Conservation (phyloP, 2,329 filamentous ascomycete species). For the Atkinsonella texensis region DNA sequence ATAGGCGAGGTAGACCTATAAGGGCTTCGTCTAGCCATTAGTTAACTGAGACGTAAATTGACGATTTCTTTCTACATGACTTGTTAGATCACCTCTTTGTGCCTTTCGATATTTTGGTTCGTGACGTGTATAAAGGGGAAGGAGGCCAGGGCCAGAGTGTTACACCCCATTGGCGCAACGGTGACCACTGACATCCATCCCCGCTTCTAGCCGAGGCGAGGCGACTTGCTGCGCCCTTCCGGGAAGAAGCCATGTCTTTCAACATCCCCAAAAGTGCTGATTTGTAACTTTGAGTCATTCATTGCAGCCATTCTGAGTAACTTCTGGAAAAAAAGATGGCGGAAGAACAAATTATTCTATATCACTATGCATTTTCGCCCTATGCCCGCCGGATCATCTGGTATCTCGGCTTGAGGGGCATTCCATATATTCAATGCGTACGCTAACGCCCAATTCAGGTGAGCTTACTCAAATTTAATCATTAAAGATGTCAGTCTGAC, state of each 20-base stretch:
- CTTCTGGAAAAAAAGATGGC: slow-evolving; percentile 9
- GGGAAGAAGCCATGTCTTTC: background rate
- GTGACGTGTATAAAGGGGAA: background rate
- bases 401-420: slow-evolving; percentile 55
- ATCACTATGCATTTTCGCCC: slow-evolving; percentile 54
- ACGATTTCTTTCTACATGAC: background rate
- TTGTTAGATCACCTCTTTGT: too few species aligned
- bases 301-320: background rate
- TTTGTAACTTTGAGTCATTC: too few species aligned
- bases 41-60: background rate
- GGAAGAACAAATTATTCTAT: slow-evolving; percentile 37
- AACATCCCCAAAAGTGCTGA: background rate
- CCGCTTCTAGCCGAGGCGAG: slow-evolving; percentile 3
- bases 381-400: slow-evolving; percentile 52
- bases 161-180: background rate
- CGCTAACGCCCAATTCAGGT: background rate
- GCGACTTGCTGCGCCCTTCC: background rate
- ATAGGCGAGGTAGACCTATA: background rate
- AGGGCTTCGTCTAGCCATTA: too few species aligned
- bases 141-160: background rate
- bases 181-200: background rate
- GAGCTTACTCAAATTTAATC: too few species aligned
- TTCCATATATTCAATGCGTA: slow-evolving; percentile 57
- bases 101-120: background rate
- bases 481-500: too few species aligned